These are phyloP conservation scores for Gynochthodes officinalis DNA, from an alignment of 257 asterid species.

Conservation along the genomic window DNA sequence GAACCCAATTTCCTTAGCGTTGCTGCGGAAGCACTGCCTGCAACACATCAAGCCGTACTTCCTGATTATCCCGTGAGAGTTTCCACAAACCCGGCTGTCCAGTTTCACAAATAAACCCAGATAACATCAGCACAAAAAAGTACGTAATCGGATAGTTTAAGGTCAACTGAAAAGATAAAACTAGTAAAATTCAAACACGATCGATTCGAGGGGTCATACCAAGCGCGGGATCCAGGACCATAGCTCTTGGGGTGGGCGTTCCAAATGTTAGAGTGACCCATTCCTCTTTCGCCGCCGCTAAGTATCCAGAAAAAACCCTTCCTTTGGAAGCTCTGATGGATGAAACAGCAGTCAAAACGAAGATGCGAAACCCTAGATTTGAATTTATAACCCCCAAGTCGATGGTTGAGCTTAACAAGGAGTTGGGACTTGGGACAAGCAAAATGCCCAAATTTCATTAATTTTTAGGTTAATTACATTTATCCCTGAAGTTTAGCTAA, in stretches of 20 bases:
- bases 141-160: background rate
- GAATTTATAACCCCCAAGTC: too few species aligned
- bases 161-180: background rate
- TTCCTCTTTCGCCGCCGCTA: slow-evolving; percentile 10
- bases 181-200: too few species aligned
- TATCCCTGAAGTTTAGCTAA: too few species aligned
- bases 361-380: background rate
- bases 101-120: background rate
- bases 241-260: slow-evolving; percentile 46
- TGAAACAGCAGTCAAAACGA: background rate
- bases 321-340: background rate
- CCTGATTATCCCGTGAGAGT: slow-evolving; percentile 35
- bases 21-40: slow-evolving; percentile 41
- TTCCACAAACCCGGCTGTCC: slow-evolving; percentile 36
- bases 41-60: slow-evolving; percentile 39
- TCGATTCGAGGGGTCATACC: slow-evolving; percentile 19
- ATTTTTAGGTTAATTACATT: too few species aligned
- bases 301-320: background rate
- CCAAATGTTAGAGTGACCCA: slow-evolving; percentile 53
- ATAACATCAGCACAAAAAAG: too few species aligned
- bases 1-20: slow-evolving; percentile 38
- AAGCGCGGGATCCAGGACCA: slow-evolving; percentile 45
- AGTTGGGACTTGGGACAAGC: too few species aligned
- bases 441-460: background rate
- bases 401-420: too few species aligned